Percentiles rank a stretch among this genome's conserved stretches.
phyloP scores from a whole-genome alignment of 257 asterid species.

The Handroanthus guayacan region DNA sequence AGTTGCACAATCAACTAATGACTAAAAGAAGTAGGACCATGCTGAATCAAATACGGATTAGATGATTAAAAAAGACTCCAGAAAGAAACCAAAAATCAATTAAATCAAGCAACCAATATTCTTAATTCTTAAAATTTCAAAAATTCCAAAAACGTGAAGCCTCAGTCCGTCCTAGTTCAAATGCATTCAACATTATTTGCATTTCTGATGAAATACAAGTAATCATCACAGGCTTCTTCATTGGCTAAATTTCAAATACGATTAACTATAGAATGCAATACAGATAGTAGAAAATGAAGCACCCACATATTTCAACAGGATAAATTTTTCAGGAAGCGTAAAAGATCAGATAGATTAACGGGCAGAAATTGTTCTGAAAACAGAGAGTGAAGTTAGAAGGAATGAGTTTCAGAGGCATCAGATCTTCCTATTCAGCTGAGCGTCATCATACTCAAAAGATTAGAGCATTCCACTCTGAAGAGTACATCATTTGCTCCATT shows the following conservation, averaged over 20 bases:
- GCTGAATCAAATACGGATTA: background rate
- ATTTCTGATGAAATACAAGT: slow-evolving; percentile 34
- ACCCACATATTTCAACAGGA: background rate
- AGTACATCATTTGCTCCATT: slow-evolving; percentile 60
- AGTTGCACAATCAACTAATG: background rate
- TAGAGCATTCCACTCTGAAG: slow-evolving; percentile 58
- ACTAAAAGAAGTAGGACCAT: background rate
- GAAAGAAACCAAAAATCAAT: too few species aligned
- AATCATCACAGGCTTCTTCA: slow-evolving; percentile 51
- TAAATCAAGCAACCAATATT: too few species aligned
- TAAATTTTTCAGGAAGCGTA: too few species aligned
- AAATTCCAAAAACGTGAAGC: slow-evolving; percentile 22
- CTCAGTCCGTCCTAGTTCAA: slow-evolving; percentile 73
- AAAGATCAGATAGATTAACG: too few species aligned
- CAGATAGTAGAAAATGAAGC: background rate
- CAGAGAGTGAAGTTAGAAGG: background rate
- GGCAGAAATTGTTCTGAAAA: too few species aligned
- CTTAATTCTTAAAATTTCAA: too few species aligned
- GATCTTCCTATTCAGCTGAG: slow-evolving; percentile 89
- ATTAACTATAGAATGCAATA: background rate
- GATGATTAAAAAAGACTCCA: too few species aligned
- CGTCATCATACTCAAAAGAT: slow-evolving; percentile 53
- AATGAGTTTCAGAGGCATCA: slow-evolving; percentile 54
- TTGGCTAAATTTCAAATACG: background rate
- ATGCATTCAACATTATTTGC: slow-evolving; percentile 42